Evolutionary conservation across 257 asterid genomes (phyloP).

Genomic region (Solanum virginianum): DNA sequence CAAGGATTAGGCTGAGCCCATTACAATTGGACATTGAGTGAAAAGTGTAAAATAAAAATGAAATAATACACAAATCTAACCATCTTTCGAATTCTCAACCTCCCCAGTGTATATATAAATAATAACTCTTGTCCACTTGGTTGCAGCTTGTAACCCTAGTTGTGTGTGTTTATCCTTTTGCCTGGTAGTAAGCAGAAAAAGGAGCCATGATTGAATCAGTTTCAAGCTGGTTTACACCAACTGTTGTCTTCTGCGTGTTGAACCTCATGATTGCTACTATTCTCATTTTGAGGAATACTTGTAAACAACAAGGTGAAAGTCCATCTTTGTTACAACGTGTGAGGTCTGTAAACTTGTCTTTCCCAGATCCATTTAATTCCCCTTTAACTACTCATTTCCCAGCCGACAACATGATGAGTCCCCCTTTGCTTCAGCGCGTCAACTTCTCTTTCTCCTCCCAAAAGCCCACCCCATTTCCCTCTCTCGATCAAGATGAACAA

Average conservation of each 20-base stretch:
- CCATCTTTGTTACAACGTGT: not conserved
- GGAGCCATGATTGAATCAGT: constrained; percentile 8
- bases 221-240: constrained; percentile 78
- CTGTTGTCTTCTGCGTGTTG: constrained; percentile 65
- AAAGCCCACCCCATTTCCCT: constrained; percentile 9
- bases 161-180: not conserved
- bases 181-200: not conserved
- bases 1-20: no score
- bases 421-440: constrained; percentile 55
- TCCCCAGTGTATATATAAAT: not conserved
- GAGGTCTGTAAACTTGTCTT: not conserved
- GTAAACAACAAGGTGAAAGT: not conserved
- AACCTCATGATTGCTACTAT: constrained; percentile 72
- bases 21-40: no score
- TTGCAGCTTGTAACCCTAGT: not conserved
- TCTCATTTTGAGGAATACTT: constrained; percentile 16
- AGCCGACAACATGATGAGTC: constrained; percentile 2
- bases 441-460: constrained; percentile 17
- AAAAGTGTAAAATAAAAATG: no score
- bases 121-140: not conserved
- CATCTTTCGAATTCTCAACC: no score
- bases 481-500: not conserved
- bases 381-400: not conserved
- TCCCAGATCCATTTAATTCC: not conserved
- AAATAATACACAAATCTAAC: no score